A percentile compares a stretch with the other conserved stretches of the same genome.
phyloP scores from a whole-genome alignment of 345 rosid genomes.

The Melastoma malabathricum region DNA sequence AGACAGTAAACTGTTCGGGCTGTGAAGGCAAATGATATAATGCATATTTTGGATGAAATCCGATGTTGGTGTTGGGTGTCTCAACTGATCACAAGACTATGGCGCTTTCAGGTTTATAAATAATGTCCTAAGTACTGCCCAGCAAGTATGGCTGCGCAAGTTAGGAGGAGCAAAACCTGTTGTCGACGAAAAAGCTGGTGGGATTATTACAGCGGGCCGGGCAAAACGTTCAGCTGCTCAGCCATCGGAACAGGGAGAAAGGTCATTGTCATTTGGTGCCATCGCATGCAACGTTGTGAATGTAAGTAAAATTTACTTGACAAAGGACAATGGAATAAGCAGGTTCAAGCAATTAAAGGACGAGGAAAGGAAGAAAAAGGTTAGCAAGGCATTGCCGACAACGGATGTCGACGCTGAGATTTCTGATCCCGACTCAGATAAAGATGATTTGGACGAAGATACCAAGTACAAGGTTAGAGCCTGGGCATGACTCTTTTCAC shows the following conservation, averaged over 20 bases:
- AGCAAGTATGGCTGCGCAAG: constrained; percentile 93
- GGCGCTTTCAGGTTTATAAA: constrained; percentile 66
- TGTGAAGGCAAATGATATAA: too few relatives aligned
- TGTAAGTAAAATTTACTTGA: too few relatives aligned
- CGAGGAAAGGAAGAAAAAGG: constrained; percentile 43
- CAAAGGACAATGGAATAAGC: constrained; percentile 14
- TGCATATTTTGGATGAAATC: background rate
- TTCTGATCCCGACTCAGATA: constrained; percentile 49
- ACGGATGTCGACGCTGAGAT: constrained; percentile 30
- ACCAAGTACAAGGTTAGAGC: constrained; percentile 30
- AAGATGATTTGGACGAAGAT: constrained; percentile 50
- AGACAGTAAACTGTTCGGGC: too few relatives aligned
- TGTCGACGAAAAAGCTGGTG: constrained; percentile 63
- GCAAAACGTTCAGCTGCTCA: constrained; percentile 80
- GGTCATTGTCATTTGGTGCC: constrained; percentile 23
- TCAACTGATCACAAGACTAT: background rate
- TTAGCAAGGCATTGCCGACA: constrained; percentile 39
- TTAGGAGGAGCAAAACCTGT: constrained; percentile 88
- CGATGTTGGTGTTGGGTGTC: too few relatives aligned
- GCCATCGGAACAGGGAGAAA: constrained; percentile 54
- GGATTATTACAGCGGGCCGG: constrained; percentile 86
- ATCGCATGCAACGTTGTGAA: too few relatives aligned
- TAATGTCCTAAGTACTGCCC: constrained; percentile 90
- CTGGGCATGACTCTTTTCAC: background rate
- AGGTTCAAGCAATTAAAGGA: constrained; percentile 76